Base-by-base conservation (phyloP, 345 rosid genomes). In the Gossypium longicalyx region DNA sequence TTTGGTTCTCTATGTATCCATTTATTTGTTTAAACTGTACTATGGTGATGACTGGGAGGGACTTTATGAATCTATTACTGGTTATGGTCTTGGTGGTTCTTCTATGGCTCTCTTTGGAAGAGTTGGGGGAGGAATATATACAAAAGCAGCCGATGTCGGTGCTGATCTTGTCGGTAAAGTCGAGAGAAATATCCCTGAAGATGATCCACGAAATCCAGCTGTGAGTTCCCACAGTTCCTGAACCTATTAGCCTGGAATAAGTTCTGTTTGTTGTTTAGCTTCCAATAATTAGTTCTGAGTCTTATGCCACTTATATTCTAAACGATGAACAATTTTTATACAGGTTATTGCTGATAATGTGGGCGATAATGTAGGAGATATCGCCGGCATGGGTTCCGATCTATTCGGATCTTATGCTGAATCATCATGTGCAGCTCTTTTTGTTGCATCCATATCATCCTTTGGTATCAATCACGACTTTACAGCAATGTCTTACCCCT, bases 1-100 rank as follows among this genome's bases (percentile, higher is more conserved):
- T 60, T 52, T 87, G 73, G 94, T 89, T 75, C 86, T 89, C 11
- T 84, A 73, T 71, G 75, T 75, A 34, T 80, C 89, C 48, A 89
- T 87, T 76, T 77, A 83, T 54, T 70, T 87, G 58, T 89, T 87
- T 73, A 87, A 83, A 67, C 79, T 86, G 44, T 87, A 87, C 75
- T 89, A 89, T 66, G 90, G 86, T n/a, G 89, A 87, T 54, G 94
- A 87, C 63, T 87, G 91, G 94, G 91, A 86, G 48, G 94, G 94
- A 5, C 91, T 89, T 6, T 89, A 82, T 63, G 90, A 89, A 70
- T 86, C 94, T 12, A 89, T 89, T 9, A 89, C 91, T 4, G 92
- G 92, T 61, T 90, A 88, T 77, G 91, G 86, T 44, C 85, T 89
- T 9, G 86, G 94, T 0, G 94, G 91, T 13, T 83, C 91, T 67